Base-by-base conservation (phyloP, 345 rosid genomes). In the Camelina sativa region DNA sequence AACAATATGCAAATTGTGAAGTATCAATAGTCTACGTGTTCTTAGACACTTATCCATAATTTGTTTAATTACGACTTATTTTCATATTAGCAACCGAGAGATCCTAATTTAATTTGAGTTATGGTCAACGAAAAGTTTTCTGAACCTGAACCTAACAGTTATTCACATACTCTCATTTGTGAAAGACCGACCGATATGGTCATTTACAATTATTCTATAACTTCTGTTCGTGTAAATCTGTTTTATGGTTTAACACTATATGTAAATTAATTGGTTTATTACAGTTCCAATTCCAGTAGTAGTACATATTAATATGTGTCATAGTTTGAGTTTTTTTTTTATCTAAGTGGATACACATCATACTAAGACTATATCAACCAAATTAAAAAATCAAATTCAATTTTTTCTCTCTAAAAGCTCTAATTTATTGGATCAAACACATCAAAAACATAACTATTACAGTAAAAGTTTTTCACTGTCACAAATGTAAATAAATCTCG, bases 1-100 rank as follows among this genome's bases (percentile, higher is more conserved):
- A 7, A 61, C 34, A 10, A 7, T 40, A 34, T 51, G 69, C 69
- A 62, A 46, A 46, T 69, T 23, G 20, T 76, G 65, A 62, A 62
- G 23, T 44, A 22, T 46, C 37, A 7, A 34, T 8, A 11, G 60
- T 69, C 60, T 62, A 76, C 65, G 46, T 68, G 74, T 62, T 9
- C 63, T 35, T 69, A 37, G 63, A 69, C 12, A 22, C 38, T 69
- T 76, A 62, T 68, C 57, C 63, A 61, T 59, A 25, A 25, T 9
- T 34, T 15, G 32, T 46, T 28, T 25, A 25, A 3, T 65, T 11
- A 3, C 55, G 44, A 41, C 52, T 72, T 72, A 28, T 23, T 43
- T 13, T 43, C 32, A 43, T 44, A 16, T 3, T 53, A 62, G 23
- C 55, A 30, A 19, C 15, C 55, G 35, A 16, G 37, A 57, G 22